Conservation (phyloP, 768 basidiomycete species). For the Coprinopsis strossmayeri region DNA sequence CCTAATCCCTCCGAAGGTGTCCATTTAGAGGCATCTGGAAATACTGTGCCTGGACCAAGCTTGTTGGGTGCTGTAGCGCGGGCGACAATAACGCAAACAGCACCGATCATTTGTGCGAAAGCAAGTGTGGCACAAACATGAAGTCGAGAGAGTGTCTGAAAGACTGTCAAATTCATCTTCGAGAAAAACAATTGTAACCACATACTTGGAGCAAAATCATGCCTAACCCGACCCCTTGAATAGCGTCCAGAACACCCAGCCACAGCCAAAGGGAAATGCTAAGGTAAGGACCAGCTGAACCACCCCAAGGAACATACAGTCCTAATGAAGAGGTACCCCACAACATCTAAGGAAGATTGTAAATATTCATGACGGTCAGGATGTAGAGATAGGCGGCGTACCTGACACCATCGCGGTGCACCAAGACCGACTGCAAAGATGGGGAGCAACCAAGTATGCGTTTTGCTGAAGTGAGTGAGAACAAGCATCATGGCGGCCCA, state of each 20-base stretch:
- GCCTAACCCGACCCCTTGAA: conserved; percentile 91
- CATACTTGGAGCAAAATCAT: conserved; percentile 44
- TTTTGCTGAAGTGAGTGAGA: conserved; percentile 83
- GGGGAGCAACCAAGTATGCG: conserved; percentile 91
- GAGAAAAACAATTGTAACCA: conserved; percentile 9
- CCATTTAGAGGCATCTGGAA: conserved; percentile 91
- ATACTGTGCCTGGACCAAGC: conserved; percentile 85
- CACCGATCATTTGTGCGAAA: conserved; percentile 85
- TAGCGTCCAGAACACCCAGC: conserved; percentile 90
- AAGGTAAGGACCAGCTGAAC: conserved; percentile 77
- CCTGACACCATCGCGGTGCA: conserved; percentile 94
- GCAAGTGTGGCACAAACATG: conserved; percentile 93
- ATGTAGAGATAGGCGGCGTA: no score
- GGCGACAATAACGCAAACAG: conserved; percentile 87
- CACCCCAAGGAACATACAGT: conserved; percentile 92
- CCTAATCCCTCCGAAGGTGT: conserved; percentile 60
- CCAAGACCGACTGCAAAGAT: conserved; percentile 95
- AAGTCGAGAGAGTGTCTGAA: conserved; percentile 77
- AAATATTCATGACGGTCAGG: no score
- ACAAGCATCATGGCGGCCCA: conserved; percentile 74
- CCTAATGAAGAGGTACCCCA: conserved; percentile 96
- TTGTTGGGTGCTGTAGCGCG: conserved; percentile 85
- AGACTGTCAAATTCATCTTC: conserved; percentile 14
- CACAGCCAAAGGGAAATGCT: conserved; percentile 90
- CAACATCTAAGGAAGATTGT: no score